Percentiles rank a stretch among this genome's conserved stretches.
Evolutionary conservation across 2,329 filamentous ascomycete species (phyloP).

Genomic region (Metarhizium album): DNA sequence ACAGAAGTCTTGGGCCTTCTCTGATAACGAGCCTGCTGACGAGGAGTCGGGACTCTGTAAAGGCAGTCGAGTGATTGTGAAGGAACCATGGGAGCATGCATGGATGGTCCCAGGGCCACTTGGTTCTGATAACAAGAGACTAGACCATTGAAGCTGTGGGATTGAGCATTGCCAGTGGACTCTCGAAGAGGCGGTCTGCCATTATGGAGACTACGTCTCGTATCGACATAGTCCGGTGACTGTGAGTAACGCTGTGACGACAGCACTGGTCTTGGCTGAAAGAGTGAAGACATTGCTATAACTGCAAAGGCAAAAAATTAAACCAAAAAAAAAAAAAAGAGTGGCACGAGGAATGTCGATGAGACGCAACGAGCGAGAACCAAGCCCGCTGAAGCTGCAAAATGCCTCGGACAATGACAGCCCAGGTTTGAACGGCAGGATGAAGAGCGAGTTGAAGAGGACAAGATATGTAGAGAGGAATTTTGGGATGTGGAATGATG

Average conservation of each 20-base stretch:
- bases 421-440: constrained; percentile 15
- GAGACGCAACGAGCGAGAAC: constrained; percentile 16
- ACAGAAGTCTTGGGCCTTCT: constrained; percentile 26
- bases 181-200: constrained; percentile 39
- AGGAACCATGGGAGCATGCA: constrained; percentile 39
- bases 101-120: constrained; percentile 30
- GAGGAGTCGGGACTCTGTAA: constrained; percentile 26
- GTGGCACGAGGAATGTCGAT: constrained; percentile 22
- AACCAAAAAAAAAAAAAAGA: constrained; percentile 2
- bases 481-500: constrained; percentile 31
- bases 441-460: constrained; percentile 23
- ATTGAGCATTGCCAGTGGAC: constrained; percentile 41
- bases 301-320: constrained; percentile 10
- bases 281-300: constrained; percentile 28
- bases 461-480: constrained; percentile 34
- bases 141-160: constrained; percentile 28
- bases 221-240: constrained; percentile 35
- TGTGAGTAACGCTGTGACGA: constrained; percentile 41
- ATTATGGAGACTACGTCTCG: constrained; percentile 27
- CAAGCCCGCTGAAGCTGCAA: constrained; percentile 15
- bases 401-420: constrained; percentile 19
- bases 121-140: constrained; percentile 34
- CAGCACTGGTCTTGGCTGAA: constrained; percentile 35
- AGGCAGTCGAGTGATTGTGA: constrained; percentile 36
- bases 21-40: constrained; percentile 25